Evolutionary conservation across 768 basidiomycete species (phyloP), one percentile per base, ranked within the genome.

Genomic region (Coprinellus micaceus): DNA sequence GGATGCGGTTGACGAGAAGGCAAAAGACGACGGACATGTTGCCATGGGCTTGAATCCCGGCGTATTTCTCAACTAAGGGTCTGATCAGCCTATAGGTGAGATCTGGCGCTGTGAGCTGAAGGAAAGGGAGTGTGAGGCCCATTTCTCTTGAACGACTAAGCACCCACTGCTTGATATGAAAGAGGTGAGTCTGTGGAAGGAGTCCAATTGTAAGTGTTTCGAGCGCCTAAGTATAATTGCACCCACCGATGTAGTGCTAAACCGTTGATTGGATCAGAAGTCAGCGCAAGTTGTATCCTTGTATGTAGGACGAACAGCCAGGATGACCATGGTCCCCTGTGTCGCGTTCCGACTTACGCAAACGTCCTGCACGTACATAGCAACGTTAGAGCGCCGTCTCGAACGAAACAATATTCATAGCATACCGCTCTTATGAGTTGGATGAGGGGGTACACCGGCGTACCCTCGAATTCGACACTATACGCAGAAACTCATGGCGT

Each of bases 11-110:
- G 53, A 97, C 74, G 2, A 97, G 84, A 57, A 94, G 81, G 63
- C 92, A 93, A 66, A 97, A 97, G 4, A 91, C 87, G 57, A 92
- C 75, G 4, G 93, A 85, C 67, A 86, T 83, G 72, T 97, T 98
- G 24, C 88, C 87, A 44, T 76, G 67, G 25, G 76, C 79, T 65
- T 91, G 89, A 48, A 94, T 72, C 10, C 78, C 77, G 28, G 81
- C 73, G 69, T 97, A 97, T 73, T 94, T 96, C 57, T 94, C 89
- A 46, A 86, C 82, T 29, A 98, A 78, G 0, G 95, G 95, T 36
- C 86, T 88, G 53, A 96, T 78, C 59, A 98, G 85, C 1, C 91
- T 89, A 67, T 97, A 97, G 1, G 89, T 93, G 33, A 94, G 80
- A 67, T 98, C 95, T 1, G 95, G 91, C 1, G 88, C 86, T 1